Evolutionary conservation across 176 grass and related monocot species (phyloP).

Genomic region (Pontederia paniculata): DNA sequence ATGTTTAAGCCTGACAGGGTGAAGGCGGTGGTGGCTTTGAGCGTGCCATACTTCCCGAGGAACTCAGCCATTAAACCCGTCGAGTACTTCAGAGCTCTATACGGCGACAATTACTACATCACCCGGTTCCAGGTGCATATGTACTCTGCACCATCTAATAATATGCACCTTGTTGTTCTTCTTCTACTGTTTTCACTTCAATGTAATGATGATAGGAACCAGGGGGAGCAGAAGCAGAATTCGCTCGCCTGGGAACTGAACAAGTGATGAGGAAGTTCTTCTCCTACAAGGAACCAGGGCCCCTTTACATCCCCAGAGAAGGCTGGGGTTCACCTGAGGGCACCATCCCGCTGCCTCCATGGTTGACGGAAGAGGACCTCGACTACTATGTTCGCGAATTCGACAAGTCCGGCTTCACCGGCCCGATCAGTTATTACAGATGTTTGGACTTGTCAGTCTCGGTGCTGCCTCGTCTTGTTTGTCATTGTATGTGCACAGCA

Average conservation of each 20-base stretch:
- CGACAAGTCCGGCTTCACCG: conserved; percentile 33
- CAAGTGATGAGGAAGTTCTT: conserved; percentile 40
- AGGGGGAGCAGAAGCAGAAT: conserved; percentile 40
- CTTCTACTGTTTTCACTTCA: neutral
- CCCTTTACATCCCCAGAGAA: conserved; percentile 28
- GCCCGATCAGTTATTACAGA: conserved; percentile 24
- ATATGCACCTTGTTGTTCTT: neutral
- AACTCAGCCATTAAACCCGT: conserved; percentile 26
- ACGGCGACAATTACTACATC: conserved; percentile 73
- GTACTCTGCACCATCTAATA: no score
- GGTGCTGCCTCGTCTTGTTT: no score
- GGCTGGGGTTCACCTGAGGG: conserved; percentile 17
- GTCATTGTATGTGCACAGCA: neutral
- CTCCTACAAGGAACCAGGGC: conserved; percentile 15
- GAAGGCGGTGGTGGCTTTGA: conserved; percentile 61
- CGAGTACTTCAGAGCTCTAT: conserved; percentile 37
- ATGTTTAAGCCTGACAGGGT: conserved; percentile 60
- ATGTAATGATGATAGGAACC: conserved; percentile 27
- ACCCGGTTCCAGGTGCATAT: conserved; percentile 61
- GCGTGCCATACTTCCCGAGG: conserved; percentile 46
- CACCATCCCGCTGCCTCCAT: conserved; percentile 36
- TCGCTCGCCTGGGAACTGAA: conserved; percentile 32
- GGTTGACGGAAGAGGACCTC: conserved; percentile 65
- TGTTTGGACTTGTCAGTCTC: conserved; percentile 29
- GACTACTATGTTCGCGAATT: conserved; percentile 40